A percentile compares a stretch with the other conserved stretches of the same genome.
These are phyloP conservation scores for Fusarium clavum DNA, from an alignment of 2,329 filamentous ascomycete genomes.

Conservation along the genomic window DNA sequence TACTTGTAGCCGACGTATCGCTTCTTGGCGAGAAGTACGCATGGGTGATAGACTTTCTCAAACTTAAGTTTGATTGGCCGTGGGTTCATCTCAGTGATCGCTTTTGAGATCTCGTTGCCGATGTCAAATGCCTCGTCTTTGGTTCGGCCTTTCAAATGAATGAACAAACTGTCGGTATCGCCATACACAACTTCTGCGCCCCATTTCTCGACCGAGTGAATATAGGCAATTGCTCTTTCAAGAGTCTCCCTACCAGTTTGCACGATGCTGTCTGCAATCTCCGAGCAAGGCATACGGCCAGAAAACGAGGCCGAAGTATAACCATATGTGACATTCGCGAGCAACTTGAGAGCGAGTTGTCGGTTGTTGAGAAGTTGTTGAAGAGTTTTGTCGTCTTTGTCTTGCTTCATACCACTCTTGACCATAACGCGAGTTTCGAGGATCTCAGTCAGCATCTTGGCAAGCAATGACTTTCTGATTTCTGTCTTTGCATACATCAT, in stretches of 20 bases:
- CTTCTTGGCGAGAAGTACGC: constrained; percentile 94
- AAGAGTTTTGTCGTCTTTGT: constrained; percentile 86
- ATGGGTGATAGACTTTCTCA: constrained; percentile 98
- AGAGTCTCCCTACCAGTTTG: constrained; percentile 95
- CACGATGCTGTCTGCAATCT: constrained; percentile 98
- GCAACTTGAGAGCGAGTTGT: constrained; percentile 91
- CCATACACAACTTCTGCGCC: constrained; percentile 97
- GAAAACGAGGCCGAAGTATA: constrained; percentile 98
- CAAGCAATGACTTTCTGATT: constrained; percentile 88
- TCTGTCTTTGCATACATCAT: constrained; percentile 93
- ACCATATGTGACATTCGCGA: constrained; percentile 99
- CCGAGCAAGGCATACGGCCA: constrained; percentile 95
- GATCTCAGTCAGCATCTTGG: constrained; percentile 97
- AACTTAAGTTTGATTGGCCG: constrained; percentile 95
- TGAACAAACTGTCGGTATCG: constrained; percentile 95
- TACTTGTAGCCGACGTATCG: constrained; percentile 99
- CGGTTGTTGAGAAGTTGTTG: constrained; percentile 92
- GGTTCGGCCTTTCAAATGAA: constrained; percentile 88
- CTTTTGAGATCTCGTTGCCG: constrained; percentile 89
- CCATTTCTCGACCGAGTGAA: constrained; percentile 89
- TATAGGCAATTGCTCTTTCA: constrained; percentile 91
- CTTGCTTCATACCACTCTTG: constrained; percentile 94
- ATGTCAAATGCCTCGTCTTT: constrained; percentile 91
- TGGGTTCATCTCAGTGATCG: constrained; percentile 90
- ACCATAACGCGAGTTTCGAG: constrained; percentile 97